phyloP scores from a whole-genome alignment of 1,284 basidiomycete species.

The Papiliotrema laurentii region DNA sequence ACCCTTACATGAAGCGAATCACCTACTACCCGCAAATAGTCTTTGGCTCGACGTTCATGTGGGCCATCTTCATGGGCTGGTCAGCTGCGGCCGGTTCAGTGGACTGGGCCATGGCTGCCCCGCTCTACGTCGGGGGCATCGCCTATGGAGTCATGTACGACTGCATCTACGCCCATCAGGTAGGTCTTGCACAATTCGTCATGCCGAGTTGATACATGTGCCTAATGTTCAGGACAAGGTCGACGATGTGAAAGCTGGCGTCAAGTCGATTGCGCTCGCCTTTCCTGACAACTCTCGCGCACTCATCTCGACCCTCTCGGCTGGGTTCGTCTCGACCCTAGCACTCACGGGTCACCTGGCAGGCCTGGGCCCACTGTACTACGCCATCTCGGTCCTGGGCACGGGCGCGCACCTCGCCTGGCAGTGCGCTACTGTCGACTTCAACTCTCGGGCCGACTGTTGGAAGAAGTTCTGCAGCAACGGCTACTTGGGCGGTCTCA shows the following conservation, averaged over 20 bases:
- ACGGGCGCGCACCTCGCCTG: conserved; percentile 75
- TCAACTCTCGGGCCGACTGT: conserved; percentile 75
- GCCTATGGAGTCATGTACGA: conserved; percentile 97
- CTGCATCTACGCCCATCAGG: conserved; percentile 97
- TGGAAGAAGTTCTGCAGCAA: conserved; percentile 89
- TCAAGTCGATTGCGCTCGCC: conserved; percentile 89
- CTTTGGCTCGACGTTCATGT: conserved; percentile 91
- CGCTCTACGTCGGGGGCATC: conserved; percentile 84
- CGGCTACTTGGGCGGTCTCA: conserved; percentile 80
- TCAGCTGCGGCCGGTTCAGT: conserved; percentile 81
- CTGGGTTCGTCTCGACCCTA: conserved; percentile 68
- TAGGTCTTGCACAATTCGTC: conserved; percentile 38
- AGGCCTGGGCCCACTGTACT: conserved; percentile 72
- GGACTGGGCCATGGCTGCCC: conserved; percentile 77
- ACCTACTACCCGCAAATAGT: conserved; percentile 97
- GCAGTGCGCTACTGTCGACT: conserved; percentile 72
- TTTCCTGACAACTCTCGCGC: conserved; percentile 75
- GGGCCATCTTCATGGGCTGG: conserved; percentile 95
- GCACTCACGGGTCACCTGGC: conserved; percentile 74
- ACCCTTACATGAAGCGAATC: conserved; percentile 96
- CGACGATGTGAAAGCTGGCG: conserved; percentile 83
- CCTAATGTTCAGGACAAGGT: conserved; percentile 67
- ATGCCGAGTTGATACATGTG: neutral
- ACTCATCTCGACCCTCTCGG: conserved; percentile 70
- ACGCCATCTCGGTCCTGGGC: conserved; percentile 63